Evolutionary conservation across 805 yeast species (phyloP).

Genomic region (Torulaspora delbrueckii): DNA sequence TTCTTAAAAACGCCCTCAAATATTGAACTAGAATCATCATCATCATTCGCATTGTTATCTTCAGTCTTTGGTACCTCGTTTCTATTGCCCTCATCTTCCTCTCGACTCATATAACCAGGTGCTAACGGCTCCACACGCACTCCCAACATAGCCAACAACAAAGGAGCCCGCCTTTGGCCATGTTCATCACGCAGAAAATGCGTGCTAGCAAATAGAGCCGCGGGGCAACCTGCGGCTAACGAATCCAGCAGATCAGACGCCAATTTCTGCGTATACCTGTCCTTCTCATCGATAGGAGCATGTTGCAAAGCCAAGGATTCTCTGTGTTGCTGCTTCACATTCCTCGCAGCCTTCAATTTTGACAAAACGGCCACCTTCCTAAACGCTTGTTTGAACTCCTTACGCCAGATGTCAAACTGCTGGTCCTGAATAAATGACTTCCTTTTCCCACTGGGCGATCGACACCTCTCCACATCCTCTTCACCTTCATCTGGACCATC

Average conservation of each 20-base stretch:
- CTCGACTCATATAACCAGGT: neutral
- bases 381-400: slow-evolving; percentile 30
- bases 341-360: slow-evolving; percentile 7
- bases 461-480: neutral
- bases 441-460: neutral
- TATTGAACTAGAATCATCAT: slow-evolving; percentile 9
- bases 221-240: slow-evolving; percentile 63
- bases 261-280: slow-evolving; percentile 23
- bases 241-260: slow-evolving; percentile 47
- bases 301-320: slow-evolving; percentile 2
- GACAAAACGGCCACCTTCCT: slow-evolving; percentile 11
- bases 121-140: slow-evolving; percentile 45
- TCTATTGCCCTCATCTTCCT: neutral
- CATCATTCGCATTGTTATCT: slow-evolving; percentile 12
- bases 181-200: slow-evolving; percentile 71
- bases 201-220: slow-evolving; percentile 69
- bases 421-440: slow-evolving; percentile 12
- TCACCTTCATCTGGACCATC: slow-evolving; percentile 1
- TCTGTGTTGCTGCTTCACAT: slow-evolving; percentile 1
- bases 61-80: neutral
- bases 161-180: slow-evolving; percentile 75
- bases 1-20: slow-evolving; percentile 6
- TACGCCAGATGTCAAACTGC: slow-evolving; percentile 25
- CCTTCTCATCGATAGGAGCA: slow-evolving; percentile 12
- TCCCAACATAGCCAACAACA: slow-evolving; percentile 67